Evolutionary conservation across 106 monocot genomes (phyloP), one percentile per base, ranked within the genome.

Genomic region (Acorus gramineus): DNA sequence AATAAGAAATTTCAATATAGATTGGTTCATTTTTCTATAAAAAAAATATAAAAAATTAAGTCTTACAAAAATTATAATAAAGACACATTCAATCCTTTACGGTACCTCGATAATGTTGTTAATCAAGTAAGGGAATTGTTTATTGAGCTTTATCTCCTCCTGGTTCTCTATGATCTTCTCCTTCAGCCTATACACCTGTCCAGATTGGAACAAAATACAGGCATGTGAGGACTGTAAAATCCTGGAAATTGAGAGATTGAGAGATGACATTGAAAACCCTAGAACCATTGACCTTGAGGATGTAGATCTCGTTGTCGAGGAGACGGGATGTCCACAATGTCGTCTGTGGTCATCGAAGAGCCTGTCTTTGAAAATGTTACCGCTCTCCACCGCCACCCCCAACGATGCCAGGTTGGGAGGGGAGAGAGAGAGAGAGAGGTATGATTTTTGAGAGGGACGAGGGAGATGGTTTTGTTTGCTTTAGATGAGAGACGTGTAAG

Each of bases 141-240:
- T 90, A 66, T 86, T 90, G 52, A 90, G 80, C 84, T 94, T 94
- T 66, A 94, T 94, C 80, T 90, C 89, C 80, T 90, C 86, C 78
- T 90, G 86, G 49, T 94, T 94, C 73, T 90, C 84, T 78, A 90
- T 90, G 8, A 82, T 89, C 73, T 89, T 93, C 62, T 93, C 81
- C 68, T 93, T 84, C 62, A 73, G 76, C 11, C 84, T 84, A 14
- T 86, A 80, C 53, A 94, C 53, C 61, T 93, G 50, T 66, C 49
- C 6, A 4, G 11, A 47, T 49, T 6, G 50, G 7, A 10, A 49
- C 14, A 9, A 46, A 63, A 49, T 12, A 11, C 49, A 49, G 2
- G 47, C 50, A 46, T 28, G 28, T 28, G 28, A 28, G 28, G 28
- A 28, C 28, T 28, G 28, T 28, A 28, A 1, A 28, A 28, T 28